Evolutionary conservation across 306 rosid genomes (phyloP).

Genomic region (Adenanthera pavonina): DNA sequence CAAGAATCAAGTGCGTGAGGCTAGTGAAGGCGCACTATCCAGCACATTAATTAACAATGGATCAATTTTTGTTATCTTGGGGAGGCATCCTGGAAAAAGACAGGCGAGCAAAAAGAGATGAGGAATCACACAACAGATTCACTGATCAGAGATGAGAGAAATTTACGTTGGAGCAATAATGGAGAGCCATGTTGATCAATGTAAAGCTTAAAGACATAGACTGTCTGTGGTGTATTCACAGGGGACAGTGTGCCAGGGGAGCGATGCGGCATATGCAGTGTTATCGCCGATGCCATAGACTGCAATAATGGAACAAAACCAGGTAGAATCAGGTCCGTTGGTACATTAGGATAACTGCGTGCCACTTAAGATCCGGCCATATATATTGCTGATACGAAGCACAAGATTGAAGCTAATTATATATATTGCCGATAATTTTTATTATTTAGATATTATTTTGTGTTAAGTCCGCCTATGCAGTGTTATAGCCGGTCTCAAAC

Average conservation of each 20-base stretch:
- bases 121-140: constrained; percentile 8
- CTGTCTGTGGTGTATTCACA: background rate
- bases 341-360: constrained; percentile 63
- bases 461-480: too few relatives aligned
- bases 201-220: constrained; percentile 22
- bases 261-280: too few relatives aligned
- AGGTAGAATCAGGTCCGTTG: constrained; percentile 60
- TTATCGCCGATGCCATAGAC: too few relatives aligned
- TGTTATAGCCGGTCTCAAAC: too few relatives aligned
- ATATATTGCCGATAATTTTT: too few relatives aligned
- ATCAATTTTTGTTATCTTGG: constrained; percentile 63
- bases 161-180: background rate
- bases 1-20: constrained; percentile 72
- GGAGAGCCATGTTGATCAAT: background rate
- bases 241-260: background rate
- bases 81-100: constrained; percentile 53
- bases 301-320: constrained; percentile 51
- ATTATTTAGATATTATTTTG: too few relatives aligned
- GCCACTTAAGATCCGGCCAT: constrained; percentile 34
- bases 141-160: background rate
- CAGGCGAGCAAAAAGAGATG: constrained; percentile 10
- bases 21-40: constrained; percentile 87
- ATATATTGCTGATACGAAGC: too few relatives aligned
- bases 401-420: too few relatives aligned
- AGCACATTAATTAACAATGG: constrained; percentile 81